Evolutionary conservation across 441 rosid genomes (phyloP).

Genomic region (Eutrema salsugineum): DNA sequence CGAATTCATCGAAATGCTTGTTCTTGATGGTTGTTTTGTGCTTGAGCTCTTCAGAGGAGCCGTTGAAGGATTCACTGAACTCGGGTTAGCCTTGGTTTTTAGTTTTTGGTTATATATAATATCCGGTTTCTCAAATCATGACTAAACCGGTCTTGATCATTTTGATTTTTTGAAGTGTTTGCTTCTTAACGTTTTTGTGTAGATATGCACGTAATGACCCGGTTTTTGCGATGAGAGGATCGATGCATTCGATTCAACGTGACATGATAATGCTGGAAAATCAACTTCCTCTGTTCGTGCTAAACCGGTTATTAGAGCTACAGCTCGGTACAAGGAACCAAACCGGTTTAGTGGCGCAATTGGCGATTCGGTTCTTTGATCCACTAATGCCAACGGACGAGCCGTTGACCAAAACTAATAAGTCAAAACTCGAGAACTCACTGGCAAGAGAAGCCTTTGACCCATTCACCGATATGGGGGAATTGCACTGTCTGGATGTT

Average conservation of each 20-base stretch:
- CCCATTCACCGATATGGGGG: conserved; percentile 56
- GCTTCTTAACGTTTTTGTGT: background rate
- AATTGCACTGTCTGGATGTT: conserved; percentile 80
- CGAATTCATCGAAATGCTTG: conserved; percentile 83
- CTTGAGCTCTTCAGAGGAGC: conserved; percentile 79
- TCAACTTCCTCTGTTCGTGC: conserved; percentile 72
- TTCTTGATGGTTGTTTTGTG: conserved; percentile 78
- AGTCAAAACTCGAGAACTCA: conserved; percentile 50
- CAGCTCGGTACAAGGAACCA: conserved; percentile 52
- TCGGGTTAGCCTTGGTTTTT: conserved; percentile 34
- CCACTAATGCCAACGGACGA: conserved; percentile 85
- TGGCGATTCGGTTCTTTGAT: conserved; percentile 70
- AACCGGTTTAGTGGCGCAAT: conserved; percentile 60
- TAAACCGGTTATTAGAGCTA: conserved; percentile 61
- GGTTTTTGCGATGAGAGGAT: conserved; percentile 72
- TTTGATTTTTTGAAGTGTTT: background rate
- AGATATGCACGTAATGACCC: conserved; percentile 76
- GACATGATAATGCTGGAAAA: conserved; percentile 96
- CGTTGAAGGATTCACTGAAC: conserved; percentile 56
- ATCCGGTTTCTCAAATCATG: background rate
- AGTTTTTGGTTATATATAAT: background rate
- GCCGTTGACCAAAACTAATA: conserved; percentile 55
- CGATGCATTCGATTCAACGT: conserved; percentile 83
- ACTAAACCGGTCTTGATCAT: background rate
- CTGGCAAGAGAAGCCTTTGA: conserved; percentile 40